phyloP scores from a whole-genome alignment of 2,329 filamentous ascomycete species.

The Colletotrichum gigasporum region DNA sequence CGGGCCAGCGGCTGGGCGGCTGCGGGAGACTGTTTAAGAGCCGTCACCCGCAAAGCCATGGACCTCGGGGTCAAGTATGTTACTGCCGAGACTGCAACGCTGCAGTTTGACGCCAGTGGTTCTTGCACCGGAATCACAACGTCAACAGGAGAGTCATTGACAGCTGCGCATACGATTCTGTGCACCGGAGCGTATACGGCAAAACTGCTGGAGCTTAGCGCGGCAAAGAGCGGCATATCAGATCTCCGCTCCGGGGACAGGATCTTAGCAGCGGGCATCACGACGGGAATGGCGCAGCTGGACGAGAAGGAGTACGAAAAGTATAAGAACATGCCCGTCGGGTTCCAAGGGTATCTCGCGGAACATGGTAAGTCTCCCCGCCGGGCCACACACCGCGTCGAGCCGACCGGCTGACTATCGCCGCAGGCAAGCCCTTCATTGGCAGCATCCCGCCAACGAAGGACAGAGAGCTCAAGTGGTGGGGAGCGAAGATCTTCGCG shows the following conservation, averaged over 20 bases:
- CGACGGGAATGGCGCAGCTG: constrained; percentile 66
- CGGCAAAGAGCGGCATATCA: constrained; percentile 53
- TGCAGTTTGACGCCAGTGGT: constrained; percentile 53
- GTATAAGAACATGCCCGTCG: constrained; percentile 60
- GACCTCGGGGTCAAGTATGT: constrained; percentile 68
- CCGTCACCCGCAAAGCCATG: constrained; percentile 61
- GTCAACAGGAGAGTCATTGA: constrained; percentile 51
- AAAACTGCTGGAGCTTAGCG: constrained; percentile 62
- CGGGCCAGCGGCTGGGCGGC: constrained; percentile 70
- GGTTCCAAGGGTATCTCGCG: constrained; percentile 51
- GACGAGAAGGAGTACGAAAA: constrained; percentile 53
- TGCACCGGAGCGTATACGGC: constrained; percentile 68
- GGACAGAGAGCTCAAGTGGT: constrained; percentile 65
- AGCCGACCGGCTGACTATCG: constrained; percentile 29
- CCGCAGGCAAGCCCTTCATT: constrained; percentile 60
- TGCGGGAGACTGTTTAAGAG: constrained; percentile 66
- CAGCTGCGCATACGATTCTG: constrained; percentile 61
- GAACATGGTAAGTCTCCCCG: constrained; percentile 40
- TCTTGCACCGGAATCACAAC: constrained; percentile 59
- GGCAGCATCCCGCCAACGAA: constrained; percentile 65
- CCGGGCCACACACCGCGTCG: constrained; percentile 37
- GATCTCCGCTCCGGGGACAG: constrained; percentile 61
- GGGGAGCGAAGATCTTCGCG: constrained; percentile 68
- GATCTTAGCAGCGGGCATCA: constrained; percentile 68
- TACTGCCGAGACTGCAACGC: constrained; percentile 56